Conservation (phyloP, 2,329 filamentous ascomycete genomes). For the Pseudogymnoascus sp. region DNA sequence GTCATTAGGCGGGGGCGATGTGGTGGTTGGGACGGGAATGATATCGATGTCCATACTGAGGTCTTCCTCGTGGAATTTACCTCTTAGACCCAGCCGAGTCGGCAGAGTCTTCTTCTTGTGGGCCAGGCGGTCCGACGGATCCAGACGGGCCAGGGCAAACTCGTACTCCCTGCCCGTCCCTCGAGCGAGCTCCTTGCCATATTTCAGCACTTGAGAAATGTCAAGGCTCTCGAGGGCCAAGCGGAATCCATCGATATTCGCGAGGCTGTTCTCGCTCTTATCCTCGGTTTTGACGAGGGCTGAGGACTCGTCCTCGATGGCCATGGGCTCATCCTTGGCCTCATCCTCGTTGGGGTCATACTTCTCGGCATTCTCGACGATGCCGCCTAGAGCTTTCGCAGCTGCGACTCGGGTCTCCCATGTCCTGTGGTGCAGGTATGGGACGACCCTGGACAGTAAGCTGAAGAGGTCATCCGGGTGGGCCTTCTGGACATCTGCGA, state of each 20-base stretch:
- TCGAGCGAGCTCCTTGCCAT: conserved; percentile 76
- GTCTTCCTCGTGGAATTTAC: conserved; percentile 78
- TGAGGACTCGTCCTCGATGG: conserved; percentile 28
- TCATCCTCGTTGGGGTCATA: conserved; percentile 85
- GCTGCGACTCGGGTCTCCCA: conserved; percentile 95
- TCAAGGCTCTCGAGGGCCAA: conserved; percentile 70
- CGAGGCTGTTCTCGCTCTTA: conserved; percentile 36
- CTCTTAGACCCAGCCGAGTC: conserved; percentile 74
- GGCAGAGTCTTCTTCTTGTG: conserved; percentile 85
- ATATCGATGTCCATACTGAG: conserved; percentile 60
- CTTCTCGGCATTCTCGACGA: conserved; percentile 76
- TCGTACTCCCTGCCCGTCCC: conserved; percentile 77
- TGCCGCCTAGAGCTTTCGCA: conserved; percentile 88
- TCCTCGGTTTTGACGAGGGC: conserved; percentile 48
- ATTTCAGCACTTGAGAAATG: conserved; percentile 68
- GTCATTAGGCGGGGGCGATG: conserved; percentile 18
- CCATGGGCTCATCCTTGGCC: conserved; percentile 40
- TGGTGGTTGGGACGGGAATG: conserved; percentile 14
- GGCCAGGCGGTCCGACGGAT: conserved; percentile 69
- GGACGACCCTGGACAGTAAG: conserved; percentile 84
- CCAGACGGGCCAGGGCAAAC: conserved; percentile 72
- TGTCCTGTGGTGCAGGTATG: conserved; percentile 87
- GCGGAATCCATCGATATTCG: conserved; percentile 48
- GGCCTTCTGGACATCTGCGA: conserved; percentile 96
- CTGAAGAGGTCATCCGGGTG: conserved; percentile 98